Evolutionary conservation across 495 filamentous ascomycete genomes (phyloP).

Genomic region (Aspergillus haitiensis): DNA sequence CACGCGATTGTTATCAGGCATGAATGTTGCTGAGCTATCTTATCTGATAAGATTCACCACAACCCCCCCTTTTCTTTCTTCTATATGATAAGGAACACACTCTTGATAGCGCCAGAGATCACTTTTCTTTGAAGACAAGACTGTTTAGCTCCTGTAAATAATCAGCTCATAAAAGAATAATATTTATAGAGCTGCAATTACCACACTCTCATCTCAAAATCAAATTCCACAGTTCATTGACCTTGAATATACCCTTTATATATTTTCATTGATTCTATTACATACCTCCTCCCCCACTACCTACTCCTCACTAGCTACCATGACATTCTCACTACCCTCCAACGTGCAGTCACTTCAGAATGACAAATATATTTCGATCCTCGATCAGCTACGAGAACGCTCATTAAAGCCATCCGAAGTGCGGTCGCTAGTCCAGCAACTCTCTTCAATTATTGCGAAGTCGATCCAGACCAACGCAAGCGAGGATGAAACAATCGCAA

Average conservation of each 20-base stretch:
- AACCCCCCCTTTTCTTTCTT: background rate
- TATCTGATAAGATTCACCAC: conserved; percentile 17
- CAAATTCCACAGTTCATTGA: too few relatives aligned
- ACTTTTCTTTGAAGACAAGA: background rate
- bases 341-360: conserved; percentile 24
- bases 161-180: too few relatives aligned
- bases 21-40: conserved; percentile 14
- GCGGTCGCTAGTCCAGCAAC: conserved; percentile 22
- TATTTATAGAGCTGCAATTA: too few relatives aligned
- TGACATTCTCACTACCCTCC: conserved; percentile 20
- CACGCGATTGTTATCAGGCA: conserved; percentile 1
- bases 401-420: conserved; percentile 25
- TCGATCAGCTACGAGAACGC: conserved; percentile 30
- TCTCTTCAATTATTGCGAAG: conserved; percentile 25
- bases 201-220: too few relatives aligned
- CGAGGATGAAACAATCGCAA: conserved; percentile 24
- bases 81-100: background rate
- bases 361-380: conserved; percentile 16
- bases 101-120: background rate
- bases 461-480: conserved; percentile 15
- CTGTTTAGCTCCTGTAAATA: too few relatives aligned
- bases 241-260: background rate
- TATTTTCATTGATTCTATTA: background rate
- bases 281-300: too few relatives aligned
- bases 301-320: conserved; percentile 6